Evolutionary conservation across 2,329 filamentous ascomycete species (phyloP), one percentile per base, ranked within the genome.

Genomic region (Beauveria bassiana): DNA sequence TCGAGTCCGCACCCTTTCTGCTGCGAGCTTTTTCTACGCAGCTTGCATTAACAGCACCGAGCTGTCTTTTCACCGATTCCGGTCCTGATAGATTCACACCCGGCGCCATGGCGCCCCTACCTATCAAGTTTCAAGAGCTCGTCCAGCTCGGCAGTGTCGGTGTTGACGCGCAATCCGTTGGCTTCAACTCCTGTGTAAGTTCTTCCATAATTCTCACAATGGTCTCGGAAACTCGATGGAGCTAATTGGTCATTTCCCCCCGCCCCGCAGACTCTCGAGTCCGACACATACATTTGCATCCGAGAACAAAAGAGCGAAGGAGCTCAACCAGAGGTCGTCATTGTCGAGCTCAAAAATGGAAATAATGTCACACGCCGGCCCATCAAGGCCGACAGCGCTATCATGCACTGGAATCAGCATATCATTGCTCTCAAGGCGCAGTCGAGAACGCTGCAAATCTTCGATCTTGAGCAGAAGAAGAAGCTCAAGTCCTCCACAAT

Each of bases 311-410:
- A 93, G 76, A 88, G 85, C 74, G 90, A 92, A 70, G 85, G 87
- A 67, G 85, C 91, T 66, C 88, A 90, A 70, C 90, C 93, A 66
- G 93, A 97, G 78, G 93, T 99, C 67, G 89, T 99, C 77, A 99
- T 99, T 75, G 81, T 99, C 78, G 91, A 99, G 77, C 88, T 99
- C 73, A 97, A 98, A 79, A 96, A 97, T 79, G 87, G 87, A 79
- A 97, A 96, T 85, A 93, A 95, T 81, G 87, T 97, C 75, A 95
- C 91, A 69, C 89, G 90, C 71, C 86, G 93, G 73, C 91, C 93
- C 54, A 99, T 99, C 81, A 98, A 96, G 82, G 95, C 95, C 72
- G 95, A 99, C 79, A 98, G 93, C 85, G 95, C 96, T 70, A 96
- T 99, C 74, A 98, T 99, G 95, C 95, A 99, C 85, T 96, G 91